Evolutionary conservation across 2,329 filamentous ascomycete genomes (phyloP).

Genomic region (Fusarium sp.): DNA sequence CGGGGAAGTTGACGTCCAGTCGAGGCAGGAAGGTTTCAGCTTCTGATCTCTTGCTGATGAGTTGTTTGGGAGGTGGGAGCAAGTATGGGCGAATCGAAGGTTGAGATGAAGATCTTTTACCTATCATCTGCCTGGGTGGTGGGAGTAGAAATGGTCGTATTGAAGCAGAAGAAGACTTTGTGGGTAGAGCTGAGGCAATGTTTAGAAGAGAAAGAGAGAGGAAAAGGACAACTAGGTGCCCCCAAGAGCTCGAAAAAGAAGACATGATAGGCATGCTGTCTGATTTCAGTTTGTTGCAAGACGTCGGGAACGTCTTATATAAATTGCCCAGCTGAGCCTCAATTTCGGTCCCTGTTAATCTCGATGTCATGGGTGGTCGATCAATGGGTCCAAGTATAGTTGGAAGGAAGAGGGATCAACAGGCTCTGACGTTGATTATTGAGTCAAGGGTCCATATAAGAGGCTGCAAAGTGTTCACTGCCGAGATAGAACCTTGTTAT

Average conservation of each 20-base stretch:
- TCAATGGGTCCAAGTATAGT: slow-evolving; percentile 27
- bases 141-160: slow-evolving; percentile 8
- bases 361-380: slow-evolving; percentile 36
- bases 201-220: slow-evolving; percentile 16
- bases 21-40: slow-evolving; percentile 21
- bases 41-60: slow-evolving; percentile 26
- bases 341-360: slow-evolving; percentile 36
- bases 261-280: slow-evolving; percentile 25
- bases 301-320: slow-evolving; percentile 12
- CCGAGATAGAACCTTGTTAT: neutral
- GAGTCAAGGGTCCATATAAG: slow-evolving; percentile 25
- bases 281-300: neutral
- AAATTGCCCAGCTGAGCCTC: slow-evolving; percentile 32
- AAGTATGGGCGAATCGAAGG: slow-evolving; percentile 9
- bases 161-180: neutral
- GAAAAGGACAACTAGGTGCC: slow-evolving; percentile 5
- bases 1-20: slow-evolving; percentile 60
- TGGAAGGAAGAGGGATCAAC: slow-evolving; percentile 27
- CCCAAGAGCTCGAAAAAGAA: slow-evolving; percentile 14
- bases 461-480: neutral
- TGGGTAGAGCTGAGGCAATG: slow-evolving; percentile 11
- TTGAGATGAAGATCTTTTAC: neutral
- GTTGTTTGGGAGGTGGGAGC: slow-evolving; percentile 14
- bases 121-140: slow-evolving; percentile 1
- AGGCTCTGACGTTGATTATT: slow-evolving; percentile 35